Evolutionary conservation across 768 basidiomycete species (phyloP).

Genomic region (Lactifluus subvellereus): DNA sequence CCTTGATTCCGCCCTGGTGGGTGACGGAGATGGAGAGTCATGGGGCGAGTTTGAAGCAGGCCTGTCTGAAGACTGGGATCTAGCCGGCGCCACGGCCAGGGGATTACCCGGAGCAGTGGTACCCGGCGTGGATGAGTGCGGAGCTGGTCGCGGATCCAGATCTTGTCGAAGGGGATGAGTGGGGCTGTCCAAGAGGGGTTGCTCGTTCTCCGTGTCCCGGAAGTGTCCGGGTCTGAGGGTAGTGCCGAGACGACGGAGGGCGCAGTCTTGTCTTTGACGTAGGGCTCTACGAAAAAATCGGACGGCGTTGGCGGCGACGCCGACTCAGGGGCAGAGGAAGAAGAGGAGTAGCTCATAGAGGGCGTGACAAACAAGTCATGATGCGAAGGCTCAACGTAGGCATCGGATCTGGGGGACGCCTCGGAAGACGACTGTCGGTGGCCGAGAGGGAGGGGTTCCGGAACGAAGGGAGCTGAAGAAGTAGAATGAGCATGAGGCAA

Average conservation of each 20-base stretch:
- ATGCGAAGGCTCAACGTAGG: background rate
- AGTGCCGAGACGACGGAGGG: background rate
- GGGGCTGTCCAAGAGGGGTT: background rate
- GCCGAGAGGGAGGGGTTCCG: background rate
- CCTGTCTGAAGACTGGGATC: background rate
- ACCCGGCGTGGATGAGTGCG: background rate
- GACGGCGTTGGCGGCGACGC: constrained; percentile 27
- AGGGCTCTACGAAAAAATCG: constrained; percentile 14
- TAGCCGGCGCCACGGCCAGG: background rate
- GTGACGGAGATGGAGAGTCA: background rate
- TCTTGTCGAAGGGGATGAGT: background rate
- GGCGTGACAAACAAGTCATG: constrained; percentile 18
- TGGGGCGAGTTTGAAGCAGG: background rate
- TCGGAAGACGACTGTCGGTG: background rate
- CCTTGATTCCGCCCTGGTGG: background rate
- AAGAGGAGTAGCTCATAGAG: constrained; percentile 30
- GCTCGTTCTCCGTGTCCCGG: background rate
- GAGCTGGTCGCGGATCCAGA: background rate
- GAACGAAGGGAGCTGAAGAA: constrained; percentile 1
- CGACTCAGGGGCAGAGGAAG: constrained; percentile 29
- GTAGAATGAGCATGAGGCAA: constrained; percentile 1
- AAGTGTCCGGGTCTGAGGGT: background rate
- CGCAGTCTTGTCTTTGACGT: background rate
- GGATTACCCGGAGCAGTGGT: background rate
- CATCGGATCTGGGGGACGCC: constrained; percentile 2